These are phyloP conservation scores for Termitomyces sp. DNA, from an alignment of 768 basidiomycete species.

Conservation along the genomic window DNA sequence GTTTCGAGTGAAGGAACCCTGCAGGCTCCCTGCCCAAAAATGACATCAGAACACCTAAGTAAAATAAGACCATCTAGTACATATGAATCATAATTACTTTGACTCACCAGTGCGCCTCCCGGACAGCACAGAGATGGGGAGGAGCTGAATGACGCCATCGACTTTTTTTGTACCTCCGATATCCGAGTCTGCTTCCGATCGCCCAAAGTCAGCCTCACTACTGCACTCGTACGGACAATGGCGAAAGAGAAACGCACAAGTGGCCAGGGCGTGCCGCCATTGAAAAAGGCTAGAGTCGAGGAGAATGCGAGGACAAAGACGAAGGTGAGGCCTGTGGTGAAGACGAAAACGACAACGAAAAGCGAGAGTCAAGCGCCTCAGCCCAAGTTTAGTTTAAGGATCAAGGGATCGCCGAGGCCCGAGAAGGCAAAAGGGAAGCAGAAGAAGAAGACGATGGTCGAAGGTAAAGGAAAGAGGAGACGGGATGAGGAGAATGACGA, in stretches of 20 bases:
- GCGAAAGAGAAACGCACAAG: neutral
- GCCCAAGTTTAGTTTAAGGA: conserved; percentile 6
- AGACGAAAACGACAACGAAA: neutral
- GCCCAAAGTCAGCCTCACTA: neutral
- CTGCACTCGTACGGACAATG: neutral
- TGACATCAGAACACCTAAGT: too few relatives aligned
- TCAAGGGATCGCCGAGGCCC: conserved; percentile 1
- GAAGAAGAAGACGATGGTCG: neutral
- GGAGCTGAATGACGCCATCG: too few relatives aligned
- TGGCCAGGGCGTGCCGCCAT: neutral
- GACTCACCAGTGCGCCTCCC: too few relatives aligned
- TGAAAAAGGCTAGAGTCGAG: neutral
- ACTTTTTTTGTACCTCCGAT: neutral
- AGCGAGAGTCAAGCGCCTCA: neutral
- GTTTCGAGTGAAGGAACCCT: too few relatives aligned
- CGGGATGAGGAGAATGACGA: neutral
- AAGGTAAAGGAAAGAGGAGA: neutral
- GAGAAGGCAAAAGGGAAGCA: neutral
- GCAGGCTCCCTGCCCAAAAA: too few relatives aligned
- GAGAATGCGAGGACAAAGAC: neutral
- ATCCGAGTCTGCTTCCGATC: neutral
- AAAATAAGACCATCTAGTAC: too few relatives aligned
- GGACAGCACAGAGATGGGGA: too few relatives aligned
- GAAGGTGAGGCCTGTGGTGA: neutral
- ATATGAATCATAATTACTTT: too few relatives aligned